These are phyloP conservation scores for Colletotrichum higginsianum DNA, from an alignment of 2,329 filamentous ascomycete species.

Conservation along the genomic window DNA sequence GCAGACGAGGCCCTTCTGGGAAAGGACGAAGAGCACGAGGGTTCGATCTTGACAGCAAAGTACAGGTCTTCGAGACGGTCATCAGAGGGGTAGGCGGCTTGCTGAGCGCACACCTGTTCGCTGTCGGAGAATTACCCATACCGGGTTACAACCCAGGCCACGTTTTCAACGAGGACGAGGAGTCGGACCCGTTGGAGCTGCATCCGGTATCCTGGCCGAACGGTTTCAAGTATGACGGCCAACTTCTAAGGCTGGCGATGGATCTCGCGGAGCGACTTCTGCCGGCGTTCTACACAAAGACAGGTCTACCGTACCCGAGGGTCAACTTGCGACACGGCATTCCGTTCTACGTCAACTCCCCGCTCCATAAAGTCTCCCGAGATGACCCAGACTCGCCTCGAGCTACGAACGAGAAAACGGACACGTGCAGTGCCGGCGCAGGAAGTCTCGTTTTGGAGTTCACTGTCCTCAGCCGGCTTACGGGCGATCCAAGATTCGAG, in stretches of 20 bases:
- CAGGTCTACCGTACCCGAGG: slow-evolving; percentile 93
- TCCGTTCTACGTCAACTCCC: slow-evolving; percentile 92
- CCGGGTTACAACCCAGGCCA: slow-evolving; percentile 76
- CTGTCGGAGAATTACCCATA: slow-evolving; percentile 90
- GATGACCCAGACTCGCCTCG: slow-evolving; percentile 56
- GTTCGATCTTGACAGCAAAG: slow-evolving; percentile 97
- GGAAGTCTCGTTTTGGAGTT: slow-evolving; percentile 96
- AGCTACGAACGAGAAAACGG: slow-evolving; percentile 77
- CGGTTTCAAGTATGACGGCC: slow-evolving; percentile 88
- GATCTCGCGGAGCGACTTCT: slow-evolving; percentile 88
- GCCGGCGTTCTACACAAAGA: slow-evolving; percentile 92
- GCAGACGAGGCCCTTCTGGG: slow-evolving; percentile 76
- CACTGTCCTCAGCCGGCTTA: slow-evolving; percentile 88
- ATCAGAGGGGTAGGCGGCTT: slow-evolving; percentile 93
- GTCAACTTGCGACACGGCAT: slow-evolving; percentile 94
- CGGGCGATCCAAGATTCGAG: slow-evolving; percentile 90
- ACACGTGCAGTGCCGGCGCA: slow-evolving; percentile 97
- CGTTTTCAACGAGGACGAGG: slow-evolving; percentile 45
- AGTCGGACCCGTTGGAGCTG: slow-evolving; percentile 61
- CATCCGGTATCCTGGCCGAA: slow-evolving; percentile 76
- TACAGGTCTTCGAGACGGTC: slow-evolving; percentile 98
- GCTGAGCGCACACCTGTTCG: slow-evolving; percentile 93
- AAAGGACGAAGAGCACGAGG: slow-evolving; percentile 81
- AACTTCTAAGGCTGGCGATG: slow-evolving; percentile 88
- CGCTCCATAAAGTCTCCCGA: slow-evolving; percentile 73